Base-by-base conservation (phyloP, 2,329 filamentous ascomycete species). In the Colletotrichum sp. region DNA sequence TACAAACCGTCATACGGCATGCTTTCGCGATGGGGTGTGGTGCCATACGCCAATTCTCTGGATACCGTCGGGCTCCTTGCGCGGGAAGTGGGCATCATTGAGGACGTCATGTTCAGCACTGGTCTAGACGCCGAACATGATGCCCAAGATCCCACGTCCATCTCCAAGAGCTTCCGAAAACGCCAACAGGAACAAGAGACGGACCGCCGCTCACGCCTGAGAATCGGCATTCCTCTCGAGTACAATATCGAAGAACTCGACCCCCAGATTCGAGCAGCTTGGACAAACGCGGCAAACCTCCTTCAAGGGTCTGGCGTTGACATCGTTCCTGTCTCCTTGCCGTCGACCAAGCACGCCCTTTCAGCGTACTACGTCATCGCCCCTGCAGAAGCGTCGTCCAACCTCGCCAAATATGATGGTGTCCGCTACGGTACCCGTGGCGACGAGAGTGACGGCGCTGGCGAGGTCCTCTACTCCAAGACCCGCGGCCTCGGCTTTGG, bases 281-380 rank as follows among this genome's bases (percentile, higher is more conserved):
- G 97, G 96, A 82, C 89, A 15, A 83, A 84, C 1, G 90, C 92
- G 0, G 90, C 97, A 5, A 83, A 87, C 5, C 80, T 85, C 4
- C 88, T 99, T 1, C 89, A 91, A 78, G 79, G 85, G 0, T 85
- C 90, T n/a, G 96, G 95, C 13, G 93, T 95, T 75, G 91, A 88
- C 0, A 87, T 99, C 15, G 91, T 95, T 13, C 91, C 94, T 2
- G 91, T 99, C 18, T 95, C 94, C 3, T 89, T 99, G 6, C 96
- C 96, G 1, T 92, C 93, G 1, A 99, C 96, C 2, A 93, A 92
- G 77, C 93, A 95, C 79, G 96, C 97, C 0, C 91, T 99, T 1
- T 95, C 96, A 24, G 95, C 97, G 39, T 99, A 99, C 87, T 99
- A 99, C 84, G 91, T 99, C 72, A 92, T 99, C 72, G 98, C 97